phyloP scores from a whole-genome alignment of 495 filamentous ascomycete genomes.

The Geopyxis carbonaria region DNA sequence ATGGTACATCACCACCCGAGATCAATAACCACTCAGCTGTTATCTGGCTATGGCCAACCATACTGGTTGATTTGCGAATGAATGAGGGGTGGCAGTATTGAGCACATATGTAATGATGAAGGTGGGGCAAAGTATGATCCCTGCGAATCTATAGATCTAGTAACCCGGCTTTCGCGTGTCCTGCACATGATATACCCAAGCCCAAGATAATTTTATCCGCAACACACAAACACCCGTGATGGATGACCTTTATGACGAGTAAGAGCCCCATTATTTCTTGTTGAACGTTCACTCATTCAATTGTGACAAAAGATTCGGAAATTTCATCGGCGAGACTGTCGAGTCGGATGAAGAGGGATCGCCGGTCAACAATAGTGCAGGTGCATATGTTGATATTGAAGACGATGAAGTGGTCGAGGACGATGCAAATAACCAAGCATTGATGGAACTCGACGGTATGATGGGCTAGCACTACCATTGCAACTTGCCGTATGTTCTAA shows the following conservation, averaged over 20 bases:
- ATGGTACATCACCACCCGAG: conserved; percentile 7
- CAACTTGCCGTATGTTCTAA: conserved; percentile 14
- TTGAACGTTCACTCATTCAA: conserved; percentile 8
- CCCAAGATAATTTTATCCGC: too few species aligned
- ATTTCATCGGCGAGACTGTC: conserved; percentile 83
- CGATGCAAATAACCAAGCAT: conserved; percentile 53
- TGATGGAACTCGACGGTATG: conserved; percentile 86
- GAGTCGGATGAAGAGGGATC: conserved; percentile 70
- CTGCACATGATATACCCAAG: too few species aligned
- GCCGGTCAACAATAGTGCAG: conserved; percentile 45
- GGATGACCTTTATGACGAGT: conserved; percentile 81
- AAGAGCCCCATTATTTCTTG: conserved; percentile 17
- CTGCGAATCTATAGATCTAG: too few species aligned
- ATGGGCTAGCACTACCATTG: conserved; percentile 1
- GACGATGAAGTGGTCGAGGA: conserved; percentile 47
- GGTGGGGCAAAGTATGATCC: too few species aligned
- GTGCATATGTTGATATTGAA: conserved; percentile 68
- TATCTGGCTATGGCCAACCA: too few species aligned
- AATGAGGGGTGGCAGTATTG: too few species aligned
- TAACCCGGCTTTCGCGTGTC: too few species aligned
- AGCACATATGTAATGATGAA: too few species aligned
- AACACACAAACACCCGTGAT: conserved; percentile 38
- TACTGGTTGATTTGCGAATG: too few species aligned
- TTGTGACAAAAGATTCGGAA: conserved; percentile 55
- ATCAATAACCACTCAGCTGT: conserved; percentile 17